These are phyloP conservation scores for Phytopythium mirpurense DNA, from an alignment of 352 stramenopile species.

Conservation along the genomic window DNA sequence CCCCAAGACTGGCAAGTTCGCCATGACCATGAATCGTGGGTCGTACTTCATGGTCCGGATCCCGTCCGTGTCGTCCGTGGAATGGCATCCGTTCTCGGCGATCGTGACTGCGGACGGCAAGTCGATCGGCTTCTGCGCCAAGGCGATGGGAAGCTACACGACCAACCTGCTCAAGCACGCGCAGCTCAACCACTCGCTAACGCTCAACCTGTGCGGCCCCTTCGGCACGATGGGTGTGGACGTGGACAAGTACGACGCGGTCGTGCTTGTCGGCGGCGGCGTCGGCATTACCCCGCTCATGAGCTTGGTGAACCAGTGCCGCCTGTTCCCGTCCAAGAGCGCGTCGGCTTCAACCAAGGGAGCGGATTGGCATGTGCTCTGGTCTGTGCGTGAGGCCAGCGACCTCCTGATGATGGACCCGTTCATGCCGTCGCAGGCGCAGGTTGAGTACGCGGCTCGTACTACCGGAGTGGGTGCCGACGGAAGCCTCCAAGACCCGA, in stretches of 20 bases:
- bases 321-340: constrained; percentile 25
- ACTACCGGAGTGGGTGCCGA: constrained; percentile 13
- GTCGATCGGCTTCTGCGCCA: constrained; percentile 77
- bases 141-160: constrained; percentile 55
- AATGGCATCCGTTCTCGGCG: constrained; percentile 83
- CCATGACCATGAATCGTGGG: constrained; percentile 42
- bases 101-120: constrained; percentile 67
- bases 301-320: constrained; percentile 68
- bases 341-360: constrained; percentile 13
- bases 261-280: constrained; percentile 63
- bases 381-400: constrained; percentile 49
- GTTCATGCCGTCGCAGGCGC: constrained; percentile 49
- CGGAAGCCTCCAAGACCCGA: constrained; percentile 38
- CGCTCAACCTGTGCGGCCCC: constrained; percentile 55
- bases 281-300: constrained; percentile 79
- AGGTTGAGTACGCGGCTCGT: constrained; percentile 30
- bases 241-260: constrained; percentile 54
- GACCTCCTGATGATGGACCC: constrained; percentile 73
- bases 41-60: constrained; percentile 79
- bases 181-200: constrained; percentile 32
- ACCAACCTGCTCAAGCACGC: constrained; percentile 40
- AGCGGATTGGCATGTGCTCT: constrained; percentile 51
- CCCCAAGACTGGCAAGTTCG: constrained; percentile 53
- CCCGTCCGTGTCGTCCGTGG: constrained; percentile 46
- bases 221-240: constrained; percentile 63